Conservation (phyloP, 2,329 filamentous ascomycete genomes). For the Talaromyces funiculosus region DNA sequence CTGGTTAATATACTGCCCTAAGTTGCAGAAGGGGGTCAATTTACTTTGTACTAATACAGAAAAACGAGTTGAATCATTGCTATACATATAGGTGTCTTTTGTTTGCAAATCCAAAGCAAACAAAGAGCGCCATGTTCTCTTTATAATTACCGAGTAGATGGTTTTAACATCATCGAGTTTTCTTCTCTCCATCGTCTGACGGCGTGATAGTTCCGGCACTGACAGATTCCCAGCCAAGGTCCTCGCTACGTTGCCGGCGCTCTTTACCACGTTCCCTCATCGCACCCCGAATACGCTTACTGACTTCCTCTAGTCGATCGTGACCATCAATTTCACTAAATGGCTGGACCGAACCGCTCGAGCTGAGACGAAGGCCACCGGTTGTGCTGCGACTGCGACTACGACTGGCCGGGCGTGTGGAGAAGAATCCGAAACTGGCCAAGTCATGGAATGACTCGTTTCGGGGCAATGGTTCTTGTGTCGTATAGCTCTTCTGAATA, state of each 20-base stretch:
- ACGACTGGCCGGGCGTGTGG: slow-evolving; percentile 78
- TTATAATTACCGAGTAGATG: neutral
- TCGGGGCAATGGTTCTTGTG: slow-evolving; percentile 58
- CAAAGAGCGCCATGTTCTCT: neutral
- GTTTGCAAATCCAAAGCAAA: neutral
- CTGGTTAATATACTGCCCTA: too few species aligned
- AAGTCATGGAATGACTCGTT: slow-evolving; percentile 95
- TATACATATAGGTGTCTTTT: neutral
- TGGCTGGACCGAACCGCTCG: slow-evolving; percentile 57
- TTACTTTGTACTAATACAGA: neutral
- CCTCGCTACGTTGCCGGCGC: slow-evolving; percentile 48
- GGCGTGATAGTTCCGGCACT: slow-evolving; percentile 35
- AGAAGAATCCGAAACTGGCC: slow-evolving; percentile 81
- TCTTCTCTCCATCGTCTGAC: slow-evolving; percentile 31
- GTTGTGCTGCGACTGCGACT: slow-evolving; percentile 66
- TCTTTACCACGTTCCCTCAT: slow-evolving; percentile 72
- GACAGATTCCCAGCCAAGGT: slow-evolving; percentile 37
- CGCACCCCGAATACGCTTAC: slow-evolving; percentile 72
- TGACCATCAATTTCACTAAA: slow-evolving; percentile 60
- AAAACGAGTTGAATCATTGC: neutral
- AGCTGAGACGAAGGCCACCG: slow-evolving; percentile 58
- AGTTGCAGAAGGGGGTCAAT: too few species aligned
- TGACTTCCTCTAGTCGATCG: slow-evolving; percentile 75
- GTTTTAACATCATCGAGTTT: slow-evolving; percentile 33
- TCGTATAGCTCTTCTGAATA: slow-evolving; percentile 21